Percentiles rank a stretch among this genome's conserved stretches.
These are phyloP conservation scores for Xerocomus nothofagi DNA, from an alignment of 1,284 basidiomycete genomes.

Conservation along the genomic window DNA sequence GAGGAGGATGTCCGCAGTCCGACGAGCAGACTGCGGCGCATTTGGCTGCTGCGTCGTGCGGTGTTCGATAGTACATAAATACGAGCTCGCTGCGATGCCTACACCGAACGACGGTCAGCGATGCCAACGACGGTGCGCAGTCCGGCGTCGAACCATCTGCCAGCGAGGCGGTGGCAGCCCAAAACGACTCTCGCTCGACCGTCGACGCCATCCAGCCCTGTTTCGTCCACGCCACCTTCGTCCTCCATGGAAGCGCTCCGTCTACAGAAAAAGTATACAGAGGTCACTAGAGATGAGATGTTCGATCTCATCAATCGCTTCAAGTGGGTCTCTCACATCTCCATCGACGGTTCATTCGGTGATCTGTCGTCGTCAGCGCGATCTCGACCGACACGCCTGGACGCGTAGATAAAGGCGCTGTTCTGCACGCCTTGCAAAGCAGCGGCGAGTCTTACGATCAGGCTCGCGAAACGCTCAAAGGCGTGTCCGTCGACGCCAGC, in stretches of 20 bases:
- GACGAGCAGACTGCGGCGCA: conserved; percentile 2
- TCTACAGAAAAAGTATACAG: conserved; percentile 92
- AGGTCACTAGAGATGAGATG: conserved; percentile 91
- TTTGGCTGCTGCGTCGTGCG: conserved; percentile 9
- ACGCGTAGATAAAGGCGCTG: conserved; percentile 78
- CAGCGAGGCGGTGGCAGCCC: conserved; percentile 22
- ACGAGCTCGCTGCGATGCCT: too few relatives aligned
- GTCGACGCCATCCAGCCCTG: conserved; percentile 9
- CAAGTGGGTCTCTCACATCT: conserved; percentile 66
- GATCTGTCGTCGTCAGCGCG: conserved; percentile 45
- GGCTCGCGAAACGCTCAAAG: conserved; percentile 89
- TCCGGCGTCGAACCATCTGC: conserved; percentile 1
- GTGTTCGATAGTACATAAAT: conserved; percentile 10
- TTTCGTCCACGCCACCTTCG: conserved; percentile 16
- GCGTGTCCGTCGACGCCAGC: conserved; percentile 91
- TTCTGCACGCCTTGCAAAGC: conserved; percentile 74
- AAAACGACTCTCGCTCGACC: conserved; percentile 11
- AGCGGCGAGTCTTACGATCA: conserved; percentile 90
- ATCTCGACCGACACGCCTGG: conserved; percentile 86
- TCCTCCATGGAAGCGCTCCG: conserved; percentile 79
- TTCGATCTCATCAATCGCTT: conserved; percentile 90
- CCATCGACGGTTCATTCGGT: not conserved
- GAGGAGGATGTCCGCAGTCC: conserved; percentile 12
- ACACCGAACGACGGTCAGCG: not conserved
- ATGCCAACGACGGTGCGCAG: conserved; percentile 9